Base-by-base conservation (phyloP, 177 flowering plant genomes). In the Vitis hybrid region DNA sequence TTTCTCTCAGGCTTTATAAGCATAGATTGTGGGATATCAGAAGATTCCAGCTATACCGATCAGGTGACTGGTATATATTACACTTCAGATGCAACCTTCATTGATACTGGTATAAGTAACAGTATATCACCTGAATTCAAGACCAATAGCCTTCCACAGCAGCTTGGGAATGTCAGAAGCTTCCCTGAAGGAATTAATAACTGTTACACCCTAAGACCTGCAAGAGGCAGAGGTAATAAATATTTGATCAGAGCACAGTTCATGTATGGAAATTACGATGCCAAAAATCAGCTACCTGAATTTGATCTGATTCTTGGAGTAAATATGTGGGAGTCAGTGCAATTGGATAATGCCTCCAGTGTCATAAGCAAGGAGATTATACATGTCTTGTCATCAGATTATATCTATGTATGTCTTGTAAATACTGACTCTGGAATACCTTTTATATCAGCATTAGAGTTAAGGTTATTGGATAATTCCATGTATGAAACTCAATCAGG, bases 191-290 rank as follows among this genome's bases (percentile, higher is more conserved):
- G 78, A 33, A 54, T 8, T 3, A 61, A 54, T 19, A 79, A 79
- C 62, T 79, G 82, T 58, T 79, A 79, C 74, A 73, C 58, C 11
- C 24, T 76, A 14, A 57, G 13, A 17, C 69, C 75, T 15, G 20
- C 19, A 20, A 3, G 33, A 22, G 52, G 52, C 11, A 19, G 2
- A 2, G 62, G 64, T 52, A 61, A 60, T 2, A 65, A 20, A n/a
- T 79, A 76, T 70, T 20, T 79, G 22, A 58, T 82, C 53, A 59
- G 85, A 64, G 85, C 83, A 5, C 7, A 56, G 4, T 82, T 82
- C 62, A n/a, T 61, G 69, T 76, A 79, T 50, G 82, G 82, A 2
- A 72, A 80, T 28, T 82, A 73, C 31, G 79, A 79, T 58, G 49
- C 47, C 47, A 33, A 62, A 11, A 19, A 54, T n/a, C 5, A n/a